A percentile compares a stretch with the other conserved stretches of the same genome.
Conservation (phyloP, 176 grass and related monocot genomes). For the Triticum dicoccoides region DNA sequence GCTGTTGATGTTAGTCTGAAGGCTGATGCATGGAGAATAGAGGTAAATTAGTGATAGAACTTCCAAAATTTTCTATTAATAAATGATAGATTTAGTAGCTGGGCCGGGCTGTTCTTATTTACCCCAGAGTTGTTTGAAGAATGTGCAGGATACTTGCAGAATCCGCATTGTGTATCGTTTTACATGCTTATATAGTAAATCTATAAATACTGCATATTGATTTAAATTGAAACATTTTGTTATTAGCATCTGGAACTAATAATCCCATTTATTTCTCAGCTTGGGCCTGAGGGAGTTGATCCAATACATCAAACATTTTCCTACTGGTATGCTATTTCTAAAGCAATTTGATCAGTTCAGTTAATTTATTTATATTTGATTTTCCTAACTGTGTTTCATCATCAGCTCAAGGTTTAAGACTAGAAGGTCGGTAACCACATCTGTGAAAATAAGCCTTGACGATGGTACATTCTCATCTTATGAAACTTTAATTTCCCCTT, state of each 20-base stretch:
- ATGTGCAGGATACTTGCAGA: background rate
- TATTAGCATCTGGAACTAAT: constrained; percentile 16
- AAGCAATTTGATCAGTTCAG: background rate
- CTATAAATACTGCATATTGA: background rate
- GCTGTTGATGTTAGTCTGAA: constrained; percentile 67
- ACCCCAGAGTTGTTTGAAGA: background rate
- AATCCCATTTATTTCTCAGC: constrained; percentile 42
- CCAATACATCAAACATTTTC: constrained; percentile 82
- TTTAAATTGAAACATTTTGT: background rate
- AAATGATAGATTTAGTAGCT: background rate
- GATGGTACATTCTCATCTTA: constrained; percentile 55
- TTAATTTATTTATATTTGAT: constrained; percentile 1
- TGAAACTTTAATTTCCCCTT: background rate
- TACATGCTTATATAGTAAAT: constrained; percentile 8
- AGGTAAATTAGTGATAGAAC: constrained; percentile 38
- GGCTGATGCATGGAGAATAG: constrained; percentile 41
- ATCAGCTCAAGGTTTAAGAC: constrained; percentile 70
- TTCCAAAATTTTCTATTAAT: no score
- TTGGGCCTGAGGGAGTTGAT: constrained; percentile 61
- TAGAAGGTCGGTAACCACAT: constrained; percentile 35
- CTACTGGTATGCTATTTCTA: constrained; percentile 51
- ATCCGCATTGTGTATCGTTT: background rate
- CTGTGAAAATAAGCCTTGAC: constrained; percentile 53
- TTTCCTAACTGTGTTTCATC: constrained; percentile 25
- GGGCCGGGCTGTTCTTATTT: constrained; percentile 38